Percentiles rank a stretch among this genome's conserved stretches.
These are phyloP conservation scores for Neoboletus magnificus DNA, from an alignment of 768 basidiomycete species.

Conservation along the genomic window DNA sequence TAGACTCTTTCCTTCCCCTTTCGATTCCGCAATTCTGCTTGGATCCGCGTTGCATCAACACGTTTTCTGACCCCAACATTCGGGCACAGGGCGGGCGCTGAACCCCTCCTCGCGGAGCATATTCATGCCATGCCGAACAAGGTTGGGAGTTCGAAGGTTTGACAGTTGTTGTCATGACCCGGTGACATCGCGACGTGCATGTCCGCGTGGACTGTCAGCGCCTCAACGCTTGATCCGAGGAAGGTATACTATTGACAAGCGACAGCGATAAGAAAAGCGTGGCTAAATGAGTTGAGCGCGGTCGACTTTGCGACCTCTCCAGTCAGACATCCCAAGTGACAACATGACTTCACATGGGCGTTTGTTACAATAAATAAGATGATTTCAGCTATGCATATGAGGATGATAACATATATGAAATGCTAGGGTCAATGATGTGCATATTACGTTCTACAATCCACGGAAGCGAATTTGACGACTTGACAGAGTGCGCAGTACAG, in stretches of 20 bases:
- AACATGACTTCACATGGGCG: background rate
- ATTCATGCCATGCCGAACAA: background rate
- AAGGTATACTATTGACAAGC: background rate
- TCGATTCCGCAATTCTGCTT: background rate
- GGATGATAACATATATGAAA: conserved; percentile 8
- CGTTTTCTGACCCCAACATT: conserved; percentile 1
- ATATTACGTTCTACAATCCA: conserved; percentile 2
- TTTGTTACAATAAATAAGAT: conserved; percentile 4
- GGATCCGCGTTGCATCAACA: background rate
- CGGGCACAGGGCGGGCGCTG: background rate
- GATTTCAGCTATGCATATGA: background rate
- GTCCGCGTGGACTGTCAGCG: background rate
- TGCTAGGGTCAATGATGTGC: conserved; percentile 7
- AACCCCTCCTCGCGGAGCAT: conserved; percentile 1
- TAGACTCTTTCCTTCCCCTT: background rate
- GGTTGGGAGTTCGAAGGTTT: background rate
- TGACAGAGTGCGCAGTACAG: background rate
- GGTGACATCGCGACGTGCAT: background rate
- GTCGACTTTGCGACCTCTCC: background rate
- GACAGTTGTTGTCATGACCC: background rate
- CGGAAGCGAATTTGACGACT: conserved; percentile 2
- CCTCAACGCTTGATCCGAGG: background rate
- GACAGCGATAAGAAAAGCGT: background rate
- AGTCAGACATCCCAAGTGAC: background rate
- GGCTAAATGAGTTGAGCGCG: background rate